Evolutionary conservation across 305 asterid species (phyloP), one percentile per base, ranked within the genome.

Genomic region (Fraxinus albicans): DNA sequence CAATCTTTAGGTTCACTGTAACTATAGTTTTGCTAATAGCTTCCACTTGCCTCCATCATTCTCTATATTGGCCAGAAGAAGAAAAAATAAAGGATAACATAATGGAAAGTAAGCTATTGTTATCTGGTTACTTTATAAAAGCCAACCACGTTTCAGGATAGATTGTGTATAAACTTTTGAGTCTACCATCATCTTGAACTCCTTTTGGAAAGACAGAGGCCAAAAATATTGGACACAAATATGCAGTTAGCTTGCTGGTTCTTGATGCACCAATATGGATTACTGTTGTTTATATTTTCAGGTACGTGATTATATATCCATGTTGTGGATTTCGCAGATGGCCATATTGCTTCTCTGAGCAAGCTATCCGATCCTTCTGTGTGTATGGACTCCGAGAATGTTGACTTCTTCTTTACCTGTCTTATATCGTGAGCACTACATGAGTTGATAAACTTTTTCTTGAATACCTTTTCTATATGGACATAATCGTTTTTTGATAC

Each of bases 301-400:
- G 98, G 95, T 93, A 8, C 94, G 97, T 33, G 94, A 93, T 86
- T 25, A 25, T 93, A 91, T 83, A 90, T 93, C 73, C 95, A 93
- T 84, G 91, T 93, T 21, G 78, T 88, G 65, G 97, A 93, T 88
- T 90, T 93, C 82, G 95, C 93, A 13, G 94, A 91, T n/a, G 97
- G 97, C 73, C 94, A 91, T 74, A 86, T 89, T 60, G 97, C 97
- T 77, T 93, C 97, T n/a, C 75, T 93, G 88, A 86, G 87, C 78
- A 93, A 91, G 85, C 91, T 93, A 3, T 82, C 91, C 31, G 93
- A 91, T 77, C 88, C 93, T 80, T 82, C 92, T 25, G 58, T 90
- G 85, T 94, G 97, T 91, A 85, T 47, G 89, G 53, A 34, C 40
- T 69, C 23, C 7, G 21, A 33, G 38, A 27, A 27, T 25, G 8